A percentile compares a stretch with the other conserved stretches of the same genome.
phyloP scores from a whole-genome alignment of 805 yeast genomes.

The Yarrowia porcina region DNA sequence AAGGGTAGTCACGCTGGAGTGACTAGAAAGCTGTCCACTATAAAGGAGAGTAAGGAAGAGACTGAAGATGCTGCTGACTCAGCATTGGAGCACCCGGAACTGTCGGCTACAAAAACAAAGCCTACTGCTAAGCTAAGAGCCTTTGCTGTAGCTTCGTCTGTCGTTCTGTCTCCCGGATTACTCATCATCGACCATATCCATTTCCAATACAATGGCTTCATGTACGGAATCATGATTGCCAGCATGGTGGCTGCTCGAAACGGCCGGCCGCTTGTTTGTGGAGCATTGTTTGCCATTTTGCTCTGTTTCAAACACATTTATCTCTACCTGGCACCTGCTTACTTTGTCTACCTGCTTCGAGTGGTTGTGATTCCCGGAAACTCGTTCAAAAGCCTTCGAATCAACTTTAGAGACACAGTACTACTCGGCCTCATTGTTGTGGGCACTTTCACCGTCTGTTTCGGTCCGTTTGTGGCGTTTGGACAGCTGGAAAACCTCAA shows the following conservation, averaged over 20 bases:
- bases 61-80: neutral
- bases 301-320: constrained; percentile 94
- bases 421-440: constrained; percentile 65
- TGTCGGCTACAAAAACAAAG: neutral
- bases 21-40: constrained; percentile 11
- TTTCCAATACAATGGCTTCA: constrained; percentile 93
- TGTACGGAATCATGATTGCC: constrained; percentile 77
- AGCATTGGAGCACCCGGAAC: neutral
- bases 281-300: constrained; percentile 63
- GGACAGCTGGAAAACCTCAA: constrained; percentile 62
- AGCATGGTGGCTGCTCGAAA: constrained; percentile 70
- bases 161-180: constrained; percentile 85
- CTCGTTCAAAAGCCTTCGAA: constrained; percentile 47
- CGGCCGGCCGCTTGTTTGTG: constrained; percentile 52
- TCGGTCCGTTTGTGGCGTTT: constrained; percentile 70
- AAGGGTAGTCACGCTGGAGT: constrained; percentile 5
- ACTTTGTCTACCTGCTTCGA: constrained; percentile 72
- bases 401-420: constrained; percentile 55
- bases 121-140: constrained; percentile 45
- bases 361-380: constrained; percentile 27
- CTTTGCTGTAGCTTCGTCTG: constrained; percentile 75
- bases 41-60: constrained; percentile 30
- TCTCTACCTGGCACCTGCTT: constrained; percentile 91
- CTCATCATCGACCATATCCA: constrained; percentile 91
- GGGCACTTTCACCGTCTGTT: constrained; percentile 60